These are phyloP conservation scores for Alternaria brassicae DNA, from an alignment of 2,329 filamentous ascomycete species.

Conservation along the genomic window DNA sequence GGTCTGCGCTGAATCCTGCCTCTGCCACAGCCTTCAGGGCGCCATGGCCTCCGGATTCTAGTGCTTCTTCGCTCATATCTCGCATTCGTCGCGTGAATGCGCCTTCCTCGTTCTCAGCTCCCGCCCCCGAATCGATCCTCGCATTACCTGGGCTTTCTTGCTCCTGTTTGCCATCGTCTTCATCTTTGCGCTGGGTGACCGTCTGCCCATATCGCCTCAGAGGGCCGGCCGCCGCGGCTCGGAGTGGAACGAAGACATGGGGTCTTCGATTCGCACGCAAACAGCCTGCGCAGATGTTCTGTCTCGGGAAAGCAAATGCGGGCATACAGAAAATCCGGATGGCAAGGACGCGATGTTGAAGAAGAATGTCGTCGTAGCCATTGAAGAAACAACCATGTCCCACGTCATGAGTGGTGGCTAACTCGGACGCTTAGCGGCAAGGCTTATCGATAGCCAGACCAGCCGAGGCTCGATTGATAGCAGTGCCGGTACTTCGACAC, in stretches of 20 bases:
- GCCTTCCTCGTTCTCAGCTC: conserved; percentile 50
- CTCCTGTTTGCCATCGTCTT: conserved; percentile 17
- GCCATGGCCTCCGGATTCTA: conserved; percentile 62
- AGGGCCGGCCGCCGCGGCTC: conserved; percentile 11
- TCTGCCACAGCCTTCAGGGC: conserved; percentile 65
- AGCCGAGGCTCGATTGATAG: background rate
- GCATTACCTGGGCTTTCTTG: conserved; percentile 20
- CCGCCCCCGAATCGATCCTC: background rate
- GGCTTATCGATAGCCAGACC: conserved; percentile 13
- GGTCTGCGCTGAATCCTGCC: conserved; percentile 67
- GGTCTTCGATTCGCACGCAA: conserved; percentile 43
- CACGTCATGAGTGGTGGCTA: conserved; percentile 22
- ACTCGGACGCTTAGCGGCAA: conserved; percentile 12
- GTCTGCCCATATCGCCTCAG: conserved; percentile 35
- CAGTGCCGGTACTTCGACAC: too few relatives aligned
- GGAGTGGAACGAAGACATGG: conserved; percentile 14
- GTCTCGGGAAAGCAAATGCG: conserved; percentile 24
- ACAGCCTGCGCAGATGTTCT: conserved; percentile 51
- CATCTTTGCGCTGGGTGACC: conserved; percentile 23
- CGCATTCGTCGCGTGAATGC: conserved; percentile 66
- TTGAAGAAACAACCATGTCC: conserved; percentile 1
- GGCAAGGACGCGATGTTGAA: conserved; percentile 3
- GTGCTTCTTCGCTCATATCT: conserved; percentile 66
- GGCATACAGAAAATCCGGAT: conserved; percentile 37
- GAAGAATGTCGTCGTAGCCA: background rate